These are phyloP conservation scores for Keithomyces neogunnii DNA, from an alignment of 2,329 filamentous ascomycete species.

Conservation along the genomic window DNA sequence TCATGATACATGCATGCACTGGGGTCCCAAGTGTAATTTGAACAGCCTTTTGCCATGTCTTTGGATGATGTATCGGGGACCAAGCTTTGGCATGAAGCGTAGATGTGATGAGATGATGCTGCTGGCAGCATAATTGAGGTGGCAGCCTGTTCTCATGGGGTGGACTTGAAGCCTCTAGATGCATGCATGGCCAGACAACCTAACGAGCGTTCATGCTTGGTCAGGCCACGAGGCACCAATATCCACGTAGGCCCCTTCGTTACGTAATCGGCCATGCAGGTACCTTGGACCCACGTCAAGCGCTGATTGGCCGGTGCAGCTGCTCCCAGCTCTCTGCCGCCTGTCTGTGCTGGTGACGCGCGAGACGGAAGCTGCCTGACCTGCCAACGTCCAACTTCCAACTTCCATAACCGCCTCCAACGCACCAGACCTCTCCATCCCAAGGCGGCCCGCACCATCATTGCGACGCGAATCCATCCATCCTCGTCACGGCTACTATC, in stretches of 20 bases:
- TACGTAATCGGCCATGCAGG: not conserved
- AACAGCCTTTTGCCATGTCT: no score
- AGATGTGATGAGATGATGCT: no score
- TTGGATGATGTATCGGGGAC: no score
- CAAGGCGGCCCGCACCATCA: not conserved
- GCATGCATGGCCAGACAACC: no score
- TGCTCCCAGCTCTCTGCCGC: not conserved
- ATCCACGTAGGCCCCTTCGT: not conserved
- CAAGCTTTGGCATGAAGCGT: no score
- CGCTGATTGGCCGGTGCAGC: slow-evolving; percentile 1
- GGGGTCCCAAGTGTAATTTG: not conserved
- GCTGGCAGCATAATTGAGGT: no score
- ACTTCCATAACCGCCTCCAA: slow-evolving; percentile 1
- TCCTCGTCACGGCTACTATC: not conserved
- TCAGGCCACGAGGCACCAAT: slow-evolving; percentile 4
- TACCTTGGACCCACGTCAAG: not conserved
- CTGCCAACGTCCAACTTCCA: slow-evolving; percentile 5
- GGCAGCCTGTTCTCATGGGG: no score
- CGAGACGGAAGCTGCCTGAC: slow-evolving; percentile 36
- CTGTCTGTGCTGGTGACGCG: slow-evolving; percentile 25
- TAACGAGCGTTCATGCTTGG: not conserved
- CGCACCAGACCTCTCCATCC: not conserved
- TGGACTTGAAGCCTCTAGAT: no score
- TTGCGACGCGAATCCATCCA: not conserved
- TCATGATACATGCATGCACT: not conserved